Base-by-base conservation (phyloP, 2,329 filamentous ascomycete species). In the Diaporthe velutina region DNA sequence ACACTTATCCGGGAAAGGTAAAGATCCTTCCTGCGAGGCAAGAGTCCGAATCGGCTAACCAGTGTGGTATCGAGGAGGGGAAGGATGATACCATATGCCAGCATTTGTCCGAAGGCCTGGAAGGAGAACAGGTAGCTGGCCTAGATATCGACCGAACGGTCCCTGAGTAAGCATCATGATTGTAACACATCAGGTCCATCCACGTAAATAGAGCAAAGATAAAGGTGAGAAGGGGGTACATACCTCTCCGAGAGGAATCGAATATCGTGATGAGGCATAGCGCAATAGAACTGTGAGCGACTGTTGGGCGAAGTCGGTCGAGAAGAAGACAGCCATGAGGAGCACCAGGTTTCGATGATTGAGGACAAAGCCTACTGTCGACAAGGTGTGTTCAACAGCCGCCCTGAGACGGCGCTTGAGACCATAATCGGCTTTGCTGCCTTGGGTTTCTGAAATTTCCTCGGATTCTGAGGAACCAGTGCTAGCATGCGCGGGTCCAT, bases 61-160 rank as follows among this genome's bases (percentile, higher is more conserved):
- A 64, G 28, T 48, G 60, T 64, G 3, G 60, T 64, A 28, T 64
- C 60, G 4, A 64, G 60, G 40, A 64, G 60, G 19, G 60, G 60
- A n/a, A 64, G 60, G 40, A 48, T 8, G 25, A 48, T 64, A 17
- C 40, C 60, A 48, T 45, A 64, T 64, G 60, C 60, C 10, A 64
- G 10, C 60, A 64, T 64, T 22, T 64, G 60, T 33, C 60, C 60
- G 12, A 64, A 48, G 10, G 60, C 60, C 28, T 64, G 60, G 40
- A 64, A 64, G 19, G 60, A 64, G 60, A 48, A 48, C 60, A 64
- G 17, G 28, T 64, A 64, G 9, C 60, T 64, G 40, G 60, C 60
- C 60, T 64, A 15, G 4, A 30, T 3, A 15, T 33, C 10, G 25
- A 48, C 1, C 4, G 25, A 48, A 1, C 4, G 28, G 9, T 2